A percentile compares a stretch with the other conserved stretches of the same genome.
These are phyloP conservation scores for Erigeron philadelphicus DNA, from an alignment of 140 eudicot genomes.

Conservation along the genomic window DNA sequence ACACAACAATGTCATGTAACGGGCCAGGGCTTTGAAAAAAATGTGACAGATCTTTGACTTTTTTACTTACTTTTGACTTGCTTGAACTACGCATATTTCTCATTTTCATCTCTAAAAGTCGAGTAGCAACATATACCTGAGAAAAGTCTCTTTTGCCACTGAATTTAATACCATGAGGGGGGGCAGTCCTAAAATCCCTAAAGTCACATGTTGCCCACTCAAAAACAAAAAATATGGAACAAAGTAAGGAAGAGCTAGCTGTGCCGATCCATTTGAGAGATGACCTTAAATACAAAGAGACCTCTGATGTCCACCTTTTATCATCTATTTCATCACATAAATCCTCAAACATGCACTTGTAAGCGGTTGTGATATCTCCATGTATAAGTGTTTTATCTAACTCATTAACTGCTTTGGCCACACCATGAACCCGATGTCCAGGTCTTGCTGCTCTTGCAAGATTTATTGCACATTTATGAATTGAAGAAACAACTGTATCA, in stretches of 20 bases:
- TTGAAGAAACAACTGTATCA: conserved; percentile 53
- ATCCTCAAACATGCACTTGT: conserved; percentile 61
- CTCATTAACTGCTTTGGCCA: conserved; percentile 60
- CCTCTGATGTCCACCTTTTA: conserved; percentile 68
- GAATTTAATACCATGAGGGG: conserved; percentile 57
- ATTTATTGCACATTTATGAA: conserved; percentile 55
- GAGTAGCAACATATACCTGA: conserved; percentile 62
- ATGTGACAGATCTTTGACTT: conserved; percentile 41
- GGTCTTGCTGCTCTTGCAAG: conserved; percentile 74
- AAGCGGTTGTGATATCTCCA: conserved; percentile 68
- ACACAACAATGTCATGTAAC: conserved; percentile 79
- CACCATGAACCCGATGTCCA: conserved; percentile 55
- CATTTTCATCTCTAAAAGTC: conserved; percentile 63
- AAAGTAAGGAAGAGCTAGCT: conserved; percentile 41
- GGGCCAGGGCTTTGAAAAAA: conserved; percentile 80
- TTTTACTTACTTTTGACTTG: conserved; percentile 33
- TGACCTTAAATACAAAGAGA: conserved; percentile 53
- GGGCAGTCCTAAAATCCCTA: conserved; percentile 60
- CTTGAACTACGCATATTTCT: conserved; percentile 37
- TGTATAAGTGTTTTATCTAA: conserved; percentile 63
- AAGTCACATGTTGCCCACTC: conserved; percentile 99
- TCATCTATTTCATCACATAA: conserved; percentile 52
- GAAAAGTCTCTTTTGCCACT: conserved; percentile 77
- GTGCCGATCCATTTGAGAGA: conserved; percentile 58
- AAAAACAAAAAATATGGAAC: conserved; percentile 70